Percentiles rank a stretch among this genome's conserved stretches.
Evolutionary conservation across 2,329 filamentous ascomycete genomes (phyloP).

Genomic region (Colletotrichum sp.): DNA sequence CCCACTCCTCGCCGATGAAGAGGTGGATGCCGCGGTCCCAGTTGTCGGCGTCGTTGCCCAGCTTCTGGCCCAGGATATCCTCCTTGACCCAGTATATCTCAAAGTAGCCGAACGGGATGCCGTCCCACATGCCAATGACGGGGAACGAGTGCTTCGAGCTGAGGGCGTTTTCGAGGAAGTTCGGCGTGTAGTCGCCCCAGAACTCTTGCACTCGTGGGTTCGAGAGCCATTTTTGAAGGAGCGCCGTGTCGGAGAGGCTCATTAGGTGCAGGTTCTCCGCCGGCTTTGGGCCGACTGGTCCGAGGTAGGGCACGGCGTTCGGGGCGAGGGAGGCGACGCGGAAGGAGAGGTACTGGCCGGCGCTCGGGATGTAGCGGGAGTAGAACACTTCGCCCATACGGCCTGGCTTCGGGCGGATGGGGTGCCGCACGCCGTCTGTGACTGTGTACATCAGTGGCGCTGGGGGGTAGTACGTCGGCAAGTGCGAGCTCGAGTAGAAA

Average conservation of each 20-base stretch:
- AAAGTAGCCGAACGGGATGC: slow-evolving; percentile 94
- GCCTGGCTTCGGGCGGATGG: slow-evolving; percentile 85
- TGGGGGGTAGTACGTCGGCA: slow-evolving; percentile 91
- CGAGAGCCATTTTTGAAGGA: slow-evolving; percentile 89
- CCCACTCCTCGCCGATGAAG: slow-evolving; percentile 91
- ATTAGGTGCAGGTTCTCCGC: slow-evolving; percentile 45
- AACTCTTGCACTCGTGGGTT: slow-evolving; percentile 82
- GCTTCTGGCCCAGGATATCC: slow-evolving; percentile 74
- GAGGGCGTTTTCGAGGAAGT: slow-evolving; percentile 72
- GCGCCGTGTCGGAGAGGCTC: slow-evolving; percentile 54
- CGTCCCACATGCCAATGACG: slow-evolving; percentile 91
- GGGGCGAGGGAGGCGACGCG: slow-evolving; percentile 77
- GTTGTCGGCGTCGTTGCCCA: slow-evolving; percentile 71
- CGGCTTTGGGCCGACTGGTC: slow-evolving; percentile 54
- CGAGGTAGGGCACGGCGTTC: slow-evolving; percentile 67
- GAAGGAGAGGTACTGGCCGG: slow-evolving; percentile 87
- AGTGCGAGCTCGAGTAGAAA: slow-evolving; percentile 81
- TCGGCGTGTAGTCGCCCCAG: slow-evolving; percentile 74
- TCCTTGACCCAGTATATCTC: slow-evolving; percentile 99
- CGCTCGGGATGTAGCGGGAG: slow-evolving; percentile 81
- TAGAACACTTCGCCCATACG: slow-evolving; percentile 93
- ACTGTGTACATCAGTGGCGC: slow-evolving; percentile 81
- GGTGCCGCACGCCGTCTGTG: slow-evolving; percentile 82
- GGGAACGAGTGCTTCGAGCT: slow-evolving; percentile 81
- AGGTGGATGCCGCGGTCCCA: slow-evolving; percentile 91